Percentiles rank a stretch among this genome's conserved stretches.
These are phyloP conservation scores for Lodderomyces theae DNA, from an alignment of 1,139 yeast genomes.

Conservation along the genomic window DNA sequence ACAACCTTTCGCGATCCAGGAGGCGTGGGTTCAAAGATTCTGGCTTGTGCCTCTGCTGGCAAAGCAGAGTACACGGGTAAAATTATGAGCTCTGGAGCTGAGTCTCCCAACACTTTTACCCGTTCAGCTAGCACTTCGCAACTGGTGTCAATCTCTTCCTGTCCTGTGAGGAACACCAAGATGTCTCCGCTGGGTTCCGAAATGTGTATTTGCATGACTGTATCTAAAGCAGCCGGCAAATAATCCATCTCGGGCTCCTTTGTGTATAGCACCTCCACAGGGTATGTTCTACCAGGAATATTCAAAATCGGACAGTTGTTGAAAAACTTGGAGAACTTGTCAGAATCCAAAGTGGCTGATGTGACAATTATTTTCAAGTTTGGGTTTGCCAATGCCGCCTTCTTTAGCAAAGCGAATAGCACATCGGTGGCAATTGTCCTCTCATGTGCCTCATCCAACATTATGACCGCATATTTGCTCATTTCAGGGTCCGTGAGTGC, in stretches of 20 bases:
- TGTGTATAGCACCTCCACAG: slow-evolving; percentile 78
- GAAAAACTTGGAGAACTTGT: slow-evolving; percentile 77
- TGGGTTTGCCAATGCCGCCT: slow-evolving; percentile 69
- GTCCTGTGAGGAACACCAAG: slow-evolving; percentile 82
- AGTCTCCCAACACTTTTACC: slow-evolving; percentile 62
- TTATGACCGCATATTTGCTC: slow-evolving; percentile 74
- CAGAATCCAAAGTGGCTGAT: slow-evolving; percentile 89
- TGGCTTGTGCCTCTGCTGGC: slow-evolving; percentile 71
- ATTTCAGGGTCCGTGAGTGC: slow-evolving; percentile 73
- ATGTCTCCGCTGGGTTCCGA: slow-evolving; percentile 67
- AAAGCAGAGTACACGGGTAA: slow-evolving; percentile 85
- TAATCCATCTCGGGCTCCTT: slow-evolving; percentile 84
- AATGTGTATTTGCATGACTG: slow-evolving; percentile 78
- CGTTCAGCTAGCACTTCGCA: slow-evolving; percentile 72
- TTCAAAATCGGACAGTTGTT: slow-evolving; percentile 73
- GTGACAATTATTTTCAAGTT: slow-evolving; percentile 78
- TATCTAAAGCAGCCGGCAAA: slow-evolving; percentile 73
- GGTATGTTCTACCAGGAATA: slow-evolving; percentile 88
- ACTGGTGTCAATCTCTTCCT: slow-evolving; percentile 89
- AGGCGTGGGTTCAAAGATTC: slow-evolving; percentile 75
- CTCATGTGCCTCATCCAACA: slow-evolving; percentile 96
- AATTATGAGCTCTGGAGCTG: slow-evolving; percentile 64
- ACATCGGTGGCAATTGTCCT: slow-evolving; percentile 94
- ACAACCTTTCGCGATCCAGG: slow-evolving; percentile 68
- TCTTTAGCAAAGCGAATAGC: slow-evolving; percentile 76